Percentiles rank a stretch among this genome's conserved stretches.
phyloP scores from a whole-genome alignment of 345 rosid genomes.

The Firmiana major region DNA sequence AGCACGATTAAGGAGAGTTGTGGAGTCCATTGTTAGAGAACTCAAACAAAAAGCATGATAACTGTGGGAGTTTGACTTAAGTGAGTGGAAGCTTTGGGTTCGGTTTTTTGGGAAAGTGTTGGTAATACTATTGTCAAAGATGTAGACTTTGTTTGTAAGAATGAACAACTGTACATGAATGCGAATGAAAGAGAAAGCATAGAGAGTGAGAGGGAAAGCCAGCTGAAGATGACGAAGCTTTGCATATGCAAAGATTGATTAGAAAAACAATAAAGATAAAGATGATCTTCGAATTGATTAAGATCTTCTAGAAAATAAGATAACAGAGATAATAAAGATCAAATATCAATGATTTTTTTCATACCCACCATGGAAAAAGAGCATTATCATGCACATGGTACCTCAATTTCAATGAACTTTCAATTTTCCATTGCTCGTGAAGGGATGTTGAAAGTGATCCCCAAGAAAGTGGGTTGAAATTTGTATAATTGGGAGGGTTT shows the following conservation, averaged over 20 bases:
- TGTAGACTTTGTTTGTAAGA: neutral
- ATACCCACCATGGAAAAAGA: too few relatives aligned
- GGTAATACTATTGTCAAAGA: neutral
- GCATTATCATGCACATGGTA: neutral
- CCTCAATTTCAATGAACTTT: neutral
- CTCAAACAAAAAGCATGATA: neutral
- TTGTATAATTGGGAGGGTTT: neutral
- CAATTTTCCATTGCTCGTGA: slow-evolving; percentile 5
- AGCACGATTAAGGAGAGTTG: slow-evolving; percentile 60
- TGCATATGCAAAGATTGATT: slow-evolving; percentile 3
- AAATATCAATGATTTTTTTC: too few relatives aligned
- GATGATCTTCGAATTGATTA: too few relatives aligned
- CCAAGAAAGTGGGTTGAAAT: neutral
- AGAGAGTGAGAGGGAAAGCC: neutral
- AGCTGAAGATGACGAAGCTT: slow-evolving; percentile 2
- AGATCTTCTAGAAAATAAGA: too few relatives aligned
- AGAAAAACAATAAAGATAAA: too few relatives aligned
- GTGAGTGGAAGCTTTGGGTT: slow-evolving; percentile 2
- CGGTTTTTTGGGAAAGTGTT: neutral
- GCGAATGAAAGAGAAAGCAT: slow-evolving; percentile 4
- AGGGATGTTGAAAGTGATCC: neutral
- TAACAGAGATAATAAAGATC: too few relatives aligned
- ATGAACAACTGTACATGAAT: slow-evolving; percentile 4
- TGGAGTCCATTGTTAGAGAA: slow-evolving; percentile 45
- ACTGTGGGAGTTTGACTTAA: neutral